Evolutionary conservation across 768 basidiomycete species (phyloP), one percentile per base, ranked within the genome.

Genomic region (Chalciporus piperatus): DNA sequence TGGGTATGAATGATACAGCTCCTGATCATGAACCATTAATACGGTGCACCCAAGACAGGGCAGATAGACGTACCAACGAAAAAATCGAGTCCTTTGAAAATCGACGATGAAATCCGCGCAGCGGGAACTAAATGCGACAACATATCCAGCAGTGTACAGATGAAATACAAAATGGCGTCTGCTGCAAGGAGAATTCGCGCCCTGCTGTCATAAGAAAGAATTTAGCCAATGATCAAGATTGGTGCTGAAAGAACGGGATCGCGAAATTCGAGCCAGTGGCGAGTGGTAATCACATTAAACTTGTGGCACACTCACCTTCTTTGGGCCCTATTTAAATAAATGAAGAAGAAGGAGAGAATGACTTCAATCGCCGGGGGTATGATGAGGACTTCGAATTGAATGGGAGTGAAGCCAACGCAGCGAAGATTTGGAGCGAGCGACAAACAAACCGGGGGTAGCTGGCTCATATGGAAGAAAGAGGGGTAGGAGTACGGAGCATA

Each of bases 381-480:
- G 55, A 88, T 67, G 48, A 89, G 68, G 37, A 77, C 59, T 32
- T 70, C 66, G 48, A 72, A 75, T 68, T 89, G 69, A 22, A 71
- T 57, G 43, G 52, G 60, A 46, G 74, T 71, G 51, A 86, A 74
- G 40, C 76, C 73, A 55, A 78, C 67, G 64, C 89, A 92, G 53
- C 89, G 89, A 56, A 92, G 79, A 56, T 82, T 86, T 37, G 85
- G 70, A 51, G 83, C 80, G 33, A 80, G 71, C 27, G 89, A 90
- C 55, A 91, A 72, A 69, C 89, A 92, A 61, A 82, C 35, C 52
- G 77, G 75, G 71, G 68, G 74, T 77, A 77, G 78, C 68, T 70
- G 72, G 53, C 39, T 58, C 62, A 59, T 65, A 33, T 35, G 40
- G 51, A 42, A 32, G 16, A 55, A 54, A 2, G 54, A 44, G 41